Percentiles rank a stretch among this genome's conserved stretches.
These are phyloP conservation scores for Pseudovirgaria hyperparasitica DNA, from an alignment of 2,329 filamentous ascomycete species.

Conservation along the genomic window DNA sequence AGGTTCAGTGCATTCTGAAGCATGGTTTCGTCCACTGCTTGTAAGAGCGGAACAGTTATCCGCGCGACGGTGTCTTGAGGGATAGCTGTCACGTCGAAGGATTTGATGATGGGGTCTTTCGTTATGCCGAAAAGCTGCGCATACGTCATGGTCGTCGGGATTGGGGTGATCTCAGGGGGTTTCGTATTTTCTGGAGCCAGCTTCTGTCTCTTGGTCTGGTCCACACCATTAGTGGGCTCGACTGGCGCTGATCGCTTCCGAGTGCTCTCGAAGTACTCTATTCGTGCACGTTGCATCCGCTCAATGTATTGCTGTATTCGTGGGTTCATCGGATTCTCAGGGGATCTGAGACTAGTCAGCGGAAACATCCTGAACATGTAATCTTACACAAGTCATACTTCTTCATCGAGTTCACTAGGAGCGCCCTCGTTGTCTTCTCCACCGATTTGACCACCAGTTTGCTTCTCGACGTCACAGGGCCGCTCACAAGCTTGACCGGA, in stretches of 20 bases:
- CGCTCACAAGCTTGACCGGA: conserved; percentile 67
- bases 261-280: conserved; percentile 62
- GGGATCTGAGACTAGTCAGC: conserved; percentile 42
- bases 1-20: conserved; percentile 64
- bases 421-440: conserved; percentile 78
- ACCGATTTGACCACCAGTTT: conserved; percentile 84
- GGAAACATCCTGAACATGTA: neutral
- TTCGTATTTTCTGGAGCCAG: conserved; percentile 33
- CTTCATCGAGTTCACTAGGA: conserved; percentile 74
- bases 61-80: conserved; percentile 62
- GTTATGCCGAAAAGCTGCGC: conserved; percentile 83
- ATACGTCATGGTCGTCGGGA: conserved; percentile 63
- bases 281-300: conserved; percentile 62
- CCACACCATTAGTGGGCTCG: conserved; percentile 59
- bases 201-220: conserved; percentile 67
- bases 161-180: conserved; percentile 60
- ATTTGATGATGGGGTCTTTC: conserved; percentile 56
- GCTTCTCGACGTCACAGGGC: conserved; percentile 62
- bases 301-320: conserved; percentile 84
- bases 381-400: conserved; percentile 38
- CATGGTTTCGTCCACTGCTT: conserved; percentile 54
- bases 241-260: conserved; percentile 64
- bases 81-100: conserved; percentile 73
- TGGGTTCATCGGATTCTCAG: conserved; percentile 58
- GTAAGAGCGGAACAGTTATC: conserved; percentile 69